Base-by-base conservation (phyloP, 1,284 basidiomycete species). In the Tilletiopsis washingtonensis region DNA sequence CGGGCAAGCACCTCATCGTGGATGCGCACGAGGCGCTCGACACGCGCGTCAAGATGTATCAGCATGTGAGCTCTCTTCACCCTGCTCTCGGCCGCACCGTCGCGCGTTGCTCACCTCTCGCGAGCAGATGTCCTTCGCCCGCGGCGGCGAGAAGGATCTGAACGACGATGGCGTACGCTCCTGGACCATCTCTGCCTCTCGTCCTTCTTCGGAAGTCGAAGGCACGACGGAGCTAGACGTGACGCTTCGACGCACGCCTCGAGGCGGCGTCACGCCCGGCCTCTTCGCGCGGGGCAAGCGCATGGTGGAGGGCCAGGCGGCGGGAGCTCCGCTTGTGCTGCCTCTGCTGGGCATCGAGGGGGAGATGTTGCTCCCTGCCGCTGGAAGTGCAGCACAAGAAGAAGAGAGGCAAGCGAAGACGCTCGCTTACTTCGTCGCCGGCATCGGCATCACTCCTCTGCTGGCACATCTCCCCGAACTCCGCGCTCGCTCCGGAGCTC, bases 91-190 rank as follows among this genome's bases (percentile, higher is more conserved):
- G n/a, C n/a, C n/a, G n/a, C n/a, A n/a, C n/a, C n/a, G n/a, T n/a
- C n/a, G n/a, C n/a, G n/a, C n/a, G n/a, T n/a, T n/a, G n/a, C n/a
- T n/a, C n/a, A 47, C n/a, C 37, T n/a, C n/a, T n/a, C n/a, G n/a
- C n/a, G n/a, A n/a, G n/a, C n/a, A 50, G 17, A 54, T 51, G 52
- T 46, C 52, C 5, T 20, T 27, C n/a, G 39, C 40, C 24, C 3
- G 14, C 32, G 52, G 52, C 24, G 52, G 52, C 20, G 52, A 54
- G 19, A 54, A 51, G 39, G 52, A 54, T 32, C 36, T 54, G 14
- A 54, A 54, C 38, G 52, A 54, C 24, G 52, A 54, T 45, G 52
- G 52, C 12, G 45, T 46, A 15, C 47, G 52, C 11, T 34, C 26
- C 20, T 54, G 52, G 52, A 54, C 52, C 26, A 50, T 53, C 23